Conservation (phyloP, 1,284 basidiomycete species). For the Microbotryum silenes-acaulis region DNA sequence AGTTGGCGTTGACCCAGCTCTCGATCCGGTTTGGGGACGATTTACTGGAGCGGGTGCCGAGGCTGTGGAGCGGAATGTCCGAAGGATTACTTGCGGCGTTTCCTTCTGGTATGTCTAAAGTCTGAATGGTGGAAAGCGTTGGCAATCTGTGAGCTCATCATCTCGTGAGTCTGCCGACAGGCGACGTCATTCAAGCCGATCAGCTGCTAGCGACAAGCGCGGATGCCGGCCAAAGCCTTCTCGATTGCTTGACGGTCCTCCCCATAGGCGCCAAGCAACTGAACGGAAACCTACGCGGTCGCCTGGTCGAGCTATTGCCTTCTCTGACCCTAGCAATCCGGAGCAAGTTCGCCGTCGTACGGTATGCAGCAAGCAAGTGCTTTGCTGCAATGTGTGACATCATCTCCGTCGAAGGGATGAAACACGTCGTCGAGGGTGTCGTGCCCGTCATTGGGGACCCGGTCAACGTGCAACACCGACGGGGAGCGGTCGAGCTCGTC, state of each 20-base stretch:
- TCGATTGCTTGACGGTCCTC: constrained; percentile 86
- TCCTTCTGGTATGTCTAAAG: constrained; percentile 49
- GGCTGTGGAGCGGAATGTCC: constrained; percentile 89
- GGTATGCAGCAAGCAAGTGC: constrained; percentile 76
- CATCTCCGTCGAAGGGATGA: constrained; percentile 79
- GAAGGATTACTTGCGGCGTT: constrained; percentile 67
- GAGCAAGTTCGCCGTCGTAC: constrained; percentile 78
- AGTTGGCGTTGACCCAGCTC: constrained; percentile 70
- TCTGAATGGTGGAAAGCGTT: not conserved
- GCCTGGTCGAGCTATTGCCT: constrained; percentile 65
- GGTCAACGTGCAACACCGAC: constrained; percentile 65
- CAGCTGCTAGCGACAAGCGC: constrained; percentile 29
- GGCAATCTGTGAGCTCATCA: not conserved
- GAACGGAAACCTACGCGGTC: constrained; percentile 60
- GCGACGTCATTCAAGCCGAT: constrained; percentile 45
- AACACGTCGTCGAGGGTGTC: constrained; percentile 72
- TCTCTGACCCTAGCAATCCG: constrained; percentile 66
- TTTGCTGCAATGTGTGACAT: constrained; percentile 81
- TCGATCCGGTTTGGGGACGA: constrained; percentile 67
- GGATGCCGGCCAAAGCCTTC: constrained; percentile 70
- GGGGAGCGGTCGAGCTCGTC: constrained; percentile 82
- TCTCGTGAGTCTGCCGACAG: constrained; percentile 4
- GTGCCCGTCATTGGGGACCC: constrained; percentile 82
- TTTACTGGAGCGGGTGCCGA: constrained; percentile 71
- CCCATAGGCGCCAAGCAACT: constrained; percentile 73